Base-by-base conservation (phyloP, 2,329 filamentous ascomycete species). In the Aspergillus ruber region DNA sequence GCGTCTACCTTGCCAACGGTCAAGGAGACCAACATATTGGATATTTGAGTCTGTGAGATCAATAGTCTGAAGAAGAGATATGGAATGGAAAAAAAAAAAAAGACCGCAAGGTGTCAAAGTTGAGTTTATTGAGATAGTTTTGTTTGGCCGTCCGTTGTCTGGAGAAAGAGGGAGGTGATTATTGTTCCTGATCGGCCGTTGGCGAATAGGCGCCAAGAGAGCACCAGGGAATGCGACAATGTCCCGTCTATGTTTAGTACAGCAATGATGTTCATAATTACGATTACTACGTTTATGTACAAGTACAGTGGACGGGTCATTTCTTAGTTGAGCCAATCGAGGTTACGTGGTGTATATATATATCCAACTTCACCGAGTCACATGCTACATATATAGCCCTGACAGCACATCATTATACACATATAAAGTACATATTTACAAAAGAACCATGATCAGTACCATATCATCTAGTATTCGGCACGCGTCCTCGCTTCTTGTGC, bases 1-100 rank as follows among this genome's bases (percentile, higher is more conserved):
- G 93, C 93, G 73, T 98, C 93, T 73, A 98, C 93, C 77, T 98
- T 98, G 77, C 93, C 93, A 72, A 98, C 93, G 44, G 91, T 97
- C 67, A 98, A 80, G 57, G 93, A 97, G 73, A 98, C 88, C 65
- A 97, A 80, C 93, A 98, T 97, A 44, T 32, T 46, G 39, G 29
- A 45, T 18, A 33, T 13, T n/a, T 6, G 27, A 29, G 39, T 50
- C 18, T 3, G 13, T 44, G 17, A 35, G 49, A 25, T 23, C 50
- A 50, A 46, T 39, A 45, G 54, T 25, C 27, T 43, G 40, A 13
- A 27, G 21, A 23, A 18, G n/a, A 32, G 43, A 33, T 23, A n/a
- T 15, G 20, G 3, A 25, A 36, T 12, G 17, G 3, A 21, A 21
- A 6, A 21, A 21, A 6, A 6, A 21, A n/a, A 35, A 35, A 8